These are phyloP conservation scores for Porogramme epimiltina DNA, from an alignment of 1,284 basidiomycete genomes.

Conservation along the genomic window DNA sequence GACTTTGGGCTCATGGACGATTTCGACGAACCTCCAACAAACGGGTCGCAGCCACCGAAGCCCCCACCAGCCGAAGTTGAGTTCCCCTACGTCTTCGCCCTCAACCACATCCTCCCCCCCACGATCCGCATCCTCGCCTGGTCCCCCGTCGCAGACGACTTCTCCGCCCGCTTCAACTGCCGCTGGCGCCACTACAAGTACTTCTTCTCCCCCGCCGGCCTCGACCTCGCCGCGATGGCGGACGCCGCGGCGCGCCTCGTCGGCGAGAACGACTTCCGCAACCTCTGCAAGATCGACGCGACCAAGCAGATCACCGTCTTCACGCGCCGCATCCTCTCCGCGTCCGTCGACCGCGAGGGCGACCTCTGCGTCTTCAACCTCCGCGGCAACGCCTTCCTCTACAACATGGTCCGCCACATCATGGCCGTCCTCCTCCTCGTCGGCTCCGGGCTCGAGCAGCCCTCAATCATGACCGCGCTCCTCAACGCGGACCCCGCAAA, in stretches of 20 bases:
- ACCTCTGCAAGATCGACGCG: slow-evolving; percentile 94
- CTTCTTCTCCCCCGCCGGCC: slow-evolving; percentile 74
- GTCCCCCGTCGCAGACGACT: slow-evolving; percentile 83
- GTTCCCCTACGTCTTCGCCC: slow-evolving; percentile 76
- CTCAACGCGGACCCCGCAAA: slow-evolving; percentile 61
- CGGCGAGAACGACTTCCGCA: slow-evolving; percentile 95
- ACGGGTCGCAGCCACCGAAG: slow-evolving; percentile 30
- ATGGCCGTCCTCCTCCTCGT: slow-evolving; percentile 92
- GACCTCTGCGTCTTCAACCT: slow-evolving; percentile 83
- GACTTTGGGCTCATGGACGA: slow-evolving; percentile 30
- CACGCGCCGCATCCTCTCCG: slow-evolving; percentile 63
- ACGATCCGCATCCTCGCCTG: slow-evolving; percentile 94
- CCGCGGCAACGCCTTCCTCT: slow-evolving; percentile 88
- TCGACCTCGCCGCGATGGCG: slow-evolving; percentile 80
- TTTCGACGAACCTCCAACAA: slow-evolving; percentile 32
- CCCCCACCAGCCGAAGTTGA: slow-evolving; percentile 44
- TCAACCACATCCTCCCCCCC: slow-evolving; percentile 90
- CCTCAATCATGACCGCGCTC: slow-evolving; percentile 72
- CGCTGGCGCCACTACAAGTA: slow-evolving; percentile 95
- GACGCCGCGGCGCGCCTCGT: slow-evolving; percentile 73
- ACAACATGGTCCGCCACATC: slow-evolving; percentile 97
- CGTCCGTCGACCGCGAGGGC: slow-evolving; percentile 52
- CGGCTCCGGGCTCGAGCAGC: slow-evolving; percentile 80
- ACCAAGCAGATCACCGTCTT: slow-evolving; percentile 91
- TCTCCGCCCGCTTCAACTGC: slow-evolving; percentile 92